A percentile compares a stretch with the other conserved stretches of the same genome.
Conservation (phyloP, 768 basidiomycete genomes). For the Saitozyma sp. region DNA sequence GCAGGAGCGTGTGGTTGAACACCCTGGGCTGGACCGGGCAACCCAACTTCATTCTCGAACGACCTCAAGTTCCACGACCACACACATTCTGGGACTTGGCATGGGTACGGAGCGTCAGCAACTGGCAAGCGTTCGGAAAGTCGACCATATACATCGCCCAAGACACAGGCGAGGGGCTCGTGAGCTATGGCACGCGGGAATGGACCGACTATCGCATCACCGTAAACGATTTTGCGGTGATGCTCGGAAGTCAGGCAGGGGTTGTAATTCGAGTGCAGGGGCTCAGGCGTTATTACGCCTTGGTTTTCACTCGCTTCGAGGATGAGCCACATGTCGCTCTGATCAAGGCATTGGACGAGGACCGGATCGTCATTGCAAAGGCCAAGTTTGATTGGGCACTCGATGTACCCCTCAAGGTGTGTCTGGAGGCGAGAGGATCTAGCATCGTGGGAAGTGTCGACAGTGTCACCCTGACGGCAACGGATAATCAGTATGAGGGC, state of each 20-base stretch:
- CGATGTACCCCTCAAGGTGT: slow-evolving; percentile 1
- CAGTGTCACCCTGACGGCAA: slow-evolving; percentile 1
- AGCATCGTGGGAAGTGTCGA: slow-evolving; percentile 2
- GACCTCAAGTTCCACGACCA: too few species aligned
- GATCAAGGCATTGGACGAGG: slow-evolving; percentile 6
- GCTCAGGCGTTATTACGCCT: slow-evolving; percentile 3
- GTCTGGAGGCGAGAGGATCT: background rate
- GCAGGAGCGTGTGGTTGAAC: too few species aligned
- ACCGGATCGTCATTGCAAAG: slow-evolving; percentile 1
- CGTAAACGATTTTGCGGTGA: slow-evolving; percentile 5
- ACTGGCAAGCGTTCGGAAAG: too few species aligned
- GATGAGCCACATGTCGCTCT: background rate
- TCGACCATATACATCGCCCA: too few species aligned
- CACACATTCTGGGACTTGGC: too few species aligned
- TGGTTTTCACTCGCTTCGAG: slow-evolving; percentile 2
- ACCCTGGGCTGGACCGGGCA: too few species aligned
- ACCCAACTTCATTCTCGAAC: too few species aligned
- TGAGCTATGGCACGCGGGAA: too few species aligned
- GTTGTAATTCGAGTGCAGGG: slow-evolving; percentile 9
- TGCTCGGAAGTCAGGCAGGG: background rate
- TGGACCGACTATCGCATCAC: too few species aligned
- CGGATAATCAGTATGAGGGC: too few species aligned
- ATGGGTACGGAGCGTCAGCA: too few species aligned
- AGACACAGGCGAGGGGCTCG: too few species aligned
- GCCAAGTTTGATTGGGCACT: slow-evolving; percentile 5